Base-by-base conservation (phyloP, 805 yeast species). In the Naumovozyma castellii region DNA sequence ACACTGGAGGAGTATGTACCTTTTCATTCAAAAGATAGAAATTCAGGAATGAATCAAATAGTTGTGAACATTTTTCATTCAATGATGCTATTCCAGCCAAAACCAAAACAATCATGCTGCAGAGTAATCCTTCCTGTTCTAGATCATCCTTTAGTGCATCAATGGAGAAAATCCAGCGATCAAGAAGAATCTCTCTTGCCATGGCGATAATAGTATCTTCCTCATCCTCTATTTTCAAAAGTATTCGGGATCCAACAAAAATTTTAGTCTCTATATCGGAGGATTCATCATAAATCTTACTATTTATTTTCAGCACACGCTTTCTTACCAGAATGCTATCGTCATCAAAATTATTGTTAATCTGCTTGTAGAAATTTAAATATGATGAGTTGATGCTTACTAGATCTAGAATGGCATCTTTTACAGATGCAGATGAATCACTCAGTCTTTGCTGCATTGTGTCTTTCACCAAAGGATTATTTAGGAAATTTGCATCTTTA, bases 341-440 rank as follows among this genome's bases (percentile, higher is more conserved):
- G 49, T 85, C 92, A 40, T 59, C 64, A 27, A 64, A 66, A 42
- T 59, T 51, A 6, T 51, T 37, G 54, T 47, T 77, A 54, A 82
- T 59, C 14, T 72, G 61, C 6, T 54, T 60, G 51, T 75, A 75
- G 45, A 73, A 78, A 19, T 68, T 69, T 5, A 51, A n/a, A 18
- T 48, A 47, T 1, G 58, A 47, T 5, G 56, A 46, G 2, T 67
- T 66, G 16, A 73, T 64, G 2, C 61, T 50, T 18, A 86, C 59
- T 31, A 86, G 65, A 33, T 84, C 92, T 20, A 86, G 62, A 2
- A 80, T 80, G 0, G 94, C 84, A 49, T 81, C 87, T 42, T 86
- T 69, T 0, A 85, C 90, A 31, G 79, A 70, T 0, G 94, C 76
- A 2, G 86, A 82, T 0, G 71, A 52, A 44, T 82, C 90, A 4